Conservation (phyloP, 345 rosid species). For the Chamaenerion angustifolium region DNA sequence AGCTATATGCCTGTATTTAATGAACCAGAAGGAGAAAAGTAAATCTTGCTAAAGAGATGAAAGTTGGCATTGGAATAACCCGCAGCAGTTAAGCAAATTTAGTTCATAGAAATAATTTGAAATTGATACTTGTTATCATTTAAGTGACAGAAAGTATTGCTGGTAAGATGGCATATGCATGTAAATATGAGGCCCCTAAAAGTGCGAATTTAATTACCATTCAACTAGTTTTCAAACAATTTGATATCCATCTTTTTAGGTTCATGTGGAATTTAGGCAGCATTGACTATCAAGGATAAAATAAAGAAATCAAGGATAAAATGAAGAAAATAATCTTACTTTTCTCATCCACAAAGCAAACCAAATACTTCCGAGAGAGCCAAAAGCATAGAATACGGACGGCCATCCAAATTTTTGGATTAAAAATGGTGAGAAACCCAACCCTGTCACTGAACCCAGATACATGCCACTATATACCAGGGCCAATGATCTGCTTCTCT, state of each 20-base stretch:
- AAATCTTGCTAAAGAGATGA: background rate
- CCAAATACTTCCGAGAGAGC: slow-evolving; percentile 93
- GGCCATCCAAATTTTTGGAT: slow-evolving; percentile 90
- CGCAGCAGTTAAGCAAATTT: too few relatives aligned
- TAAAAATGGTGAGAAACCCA: slow-evolving; percentile 69
- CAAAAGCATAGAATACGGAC: slow-evolving; percentile 88
- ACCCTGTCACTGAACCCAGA: slow-evolving; percentile 92
- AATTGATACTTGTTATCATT: too few relatives aligned
- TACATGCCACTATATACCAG: slow-evolving; percentile 96
- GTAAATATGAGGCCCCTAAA: too few relatives aligned
- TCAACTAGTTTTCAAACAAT: too few relatives aligned
- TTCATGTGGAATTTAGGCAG: too few relatives aligned
- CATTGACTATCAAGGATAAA: too few relatives aligned
- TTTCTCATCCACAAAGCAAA: slow-evolving; percentile 59
- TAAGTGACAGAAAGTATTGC: too few relatives aligned
- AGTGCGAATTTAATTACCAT: too few relatives aligned
- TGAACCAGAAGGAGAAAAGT: slow-evolving; percentile 7
- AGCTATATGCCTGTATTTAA: slow-evolving; percentile 62
- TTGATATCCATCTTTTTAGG: too few relatives aligned
- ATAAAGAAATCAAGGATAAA: background rate
- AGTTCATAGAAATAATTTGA: too few relatives aligned
- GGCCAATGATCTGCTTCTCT: slow-evolving; percentile 96
- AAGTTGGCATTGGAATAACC: background rate
- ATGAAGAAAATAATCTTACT: slow-evolving; percentile 24
- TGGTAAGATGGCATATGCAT: too few relatives aligned